Base-by-base conservation (phyloP, 2,329 filamentous ascomycete genomes). In the Xylaria hypoxylon region DNA sequence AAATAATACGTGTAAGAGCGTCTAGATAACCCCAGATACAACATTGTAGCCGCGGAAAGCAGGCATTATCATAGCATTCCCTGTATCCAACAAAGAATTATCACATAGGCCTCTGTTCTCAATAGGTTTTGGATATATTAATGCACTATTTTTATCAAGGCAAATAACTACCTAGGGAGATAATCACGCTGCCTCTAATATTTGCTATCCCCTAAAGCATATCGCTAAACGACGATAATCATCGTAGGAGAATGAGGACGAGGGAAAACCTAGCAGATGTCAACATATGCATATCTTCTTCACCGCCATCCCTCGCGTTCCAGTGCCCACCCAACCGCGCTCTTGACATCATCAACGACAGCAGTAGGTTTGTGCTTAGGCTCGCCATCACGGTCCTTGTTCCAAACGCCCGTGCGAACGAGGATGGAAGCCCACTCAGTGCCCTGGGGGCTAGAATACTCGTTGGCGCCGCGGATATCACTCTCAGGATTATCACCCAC, bases 401-500 rank as follows among this genome's bases (percentile, higher is more conserved):
- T 81, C 80, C 91, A 96, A 0, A 97, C 93, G 0, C 94, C 94
- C 8, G 92, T 97, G 71, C 88, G 85, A 31, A 97, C 91, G 65
- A 97, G 80, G 19, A 96, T 86, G 48, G 91, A 91, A 45, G 85
- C 81, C 94, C 94, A 97, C 65, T 89, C 83, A n/a, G 89, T 92
- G 8, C 90, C 90, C 63, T 85, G 80, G 3, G 85, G 81, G 68
- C 90, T 92, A 50, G 81, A 75, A 75, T 91, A 97, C 51, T 86
- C 85, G 76, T 97, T 97, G 22, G 93, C 94, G 5, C 96, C 96
- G 5, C 88, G 84, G 71, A 99, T 97, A 77, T 99, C 96, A 72
- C 92, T 96, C 76, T 93, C 93, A 5, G 92, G 92, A 74, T 95
- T 95, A 75, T 95, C 92, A 5, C 96, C 96, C 47, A 98, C 87